phyloP scores from a whole-genome alignment of 2,329 filamentous ascomycete genomes.

The Penicillium sp. region DNA sequence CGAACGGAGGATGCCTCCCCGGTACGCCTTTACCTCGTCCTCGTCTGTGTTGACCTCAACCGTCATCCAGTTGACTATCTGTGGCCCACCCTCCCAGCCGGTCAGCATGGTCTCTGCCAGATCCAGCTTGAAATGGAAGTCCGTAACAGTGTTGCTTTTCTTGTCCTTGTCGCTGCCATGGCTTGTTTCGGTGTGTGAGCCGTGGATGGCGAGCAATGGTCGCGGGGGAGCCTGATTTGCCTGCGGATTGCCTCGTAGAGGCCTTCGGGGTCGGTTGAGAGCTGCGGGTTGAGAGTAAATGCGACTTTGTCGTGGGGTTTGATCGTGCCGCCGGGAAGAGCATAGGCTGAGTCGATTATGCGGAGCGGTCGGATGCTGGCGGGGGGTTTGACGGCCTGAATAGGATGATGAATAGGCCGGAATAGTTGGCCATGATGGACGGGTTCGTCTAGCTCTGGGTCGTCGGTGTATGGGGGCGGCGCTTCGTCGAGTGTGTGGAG shows the following conservation, averaged over 20 bases:
- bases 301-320: conserved; percentile 10
- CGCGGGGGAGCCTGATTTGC: conserved; percentile 23
- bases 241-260: conserved; percentile 17
- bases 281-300: conserved; percentile 12
- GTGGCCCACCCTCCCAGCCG: conserved; percentile 18
- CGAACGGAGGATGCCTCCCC: conserved; percentile 20
- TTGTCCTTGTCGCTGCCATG: conserved; percentile 15
- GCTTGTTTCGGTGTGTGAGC: conserved; percentile 17
- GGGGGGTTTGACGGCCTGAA: background rate
- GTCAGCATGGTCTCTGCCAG: conserved; percentile 25
- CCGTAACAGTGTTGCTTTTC: conserved; percentile 11
- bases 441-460: conserved; percentile 10
- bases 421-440: background rate
- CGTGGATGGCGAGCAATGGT: conserved; percentile 17
- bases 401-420: background rate
- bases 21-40: conserved; percentile 13
- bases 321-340: conserved; percentile 14
- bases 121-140: conserved; percentile 23
- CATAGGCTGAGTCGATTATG: conserved; percentile 21
- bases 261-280: conserved; percentile 15
- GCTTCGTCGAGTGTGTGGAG: conserved; percentile 18
- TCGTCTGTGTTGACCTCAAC: conserved; percentile 14
- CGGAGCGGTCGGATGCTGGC: conserved; percentile 9
- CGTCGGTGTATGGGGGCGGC: conserved; percentile 25
- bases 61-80: conserved; percentile 8